Evolutionary conservation across 2,329 filamentous ascomycete genomes (phyloP).

Genomic region (Hypoxylon sp.): DNA sequence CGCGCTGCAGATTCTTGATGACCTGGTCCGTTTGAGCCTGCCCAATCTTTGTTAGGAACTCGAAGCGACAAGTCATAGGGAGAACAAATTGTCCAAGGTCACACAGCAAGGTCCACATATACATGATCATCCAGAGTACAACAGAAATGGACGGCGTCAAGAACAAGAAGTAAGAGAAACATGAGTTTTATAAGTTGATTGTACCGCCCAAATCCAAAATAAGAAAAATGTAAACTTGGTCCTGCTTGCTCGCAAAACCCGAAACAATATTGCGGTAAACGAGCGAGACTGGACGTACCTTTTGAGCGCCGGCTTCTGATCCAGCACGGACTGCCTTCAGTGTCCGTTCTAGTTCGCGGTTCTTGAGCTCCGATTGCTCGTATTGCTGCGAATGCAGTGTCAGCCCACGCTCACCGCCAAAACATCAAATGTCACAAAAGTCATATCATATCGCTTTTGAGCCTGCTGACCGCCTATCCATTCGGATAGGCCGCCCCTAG

Average conservation of each 20-base stretch:
- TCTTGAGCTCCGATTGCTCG: conserved; percentile 64
- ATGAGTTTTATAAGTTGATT: conserved; percentile 8
- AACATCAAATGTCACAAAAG: background rate
- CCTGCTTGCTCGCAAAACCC: conserved; percentile 1
- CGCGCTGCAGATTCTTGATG: conserved; percentile 75
- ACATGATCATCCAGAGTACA: conserved; percentile 1
- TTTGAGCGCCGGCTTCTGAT: conserved; percentile 58
- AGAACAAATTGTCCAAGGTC: background rate
- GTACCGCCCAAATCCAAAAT: background rate
- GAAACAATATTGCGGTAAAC: conserved; percentile 6
- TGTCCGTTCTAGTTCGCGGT: conserved; percentile 62
- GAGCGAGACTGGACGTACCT: conserved; percentile 53
- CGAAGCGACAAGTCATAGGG: background rate
- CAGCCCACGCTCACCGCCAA: conserved; percentile 25
- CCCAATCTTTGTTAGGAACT: conserved; percentile 20
- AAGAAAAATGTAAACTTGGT: background rate
- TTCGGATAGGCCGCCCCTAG: conserved; percentile 28
- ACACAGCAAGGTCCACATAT: conserved; percentile 3
- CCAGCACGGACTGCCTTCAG: conserved; percentile 62
- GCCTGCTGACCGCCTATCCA: conserved; percentile 5
- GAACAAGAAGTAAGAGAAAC: conserved; percentile 10
- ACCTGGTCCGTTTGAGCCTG: conserved; percentile 61
- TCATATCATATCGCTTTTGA: conserved; percentile 1
- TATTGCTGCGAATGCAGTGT: conserved; percentile 57
- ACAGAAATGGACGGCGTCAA: background rate